Evolutionary conservation across 163 green algal species (phyloP).

Genomic region (Prototheca wickerhamii): DNA sequence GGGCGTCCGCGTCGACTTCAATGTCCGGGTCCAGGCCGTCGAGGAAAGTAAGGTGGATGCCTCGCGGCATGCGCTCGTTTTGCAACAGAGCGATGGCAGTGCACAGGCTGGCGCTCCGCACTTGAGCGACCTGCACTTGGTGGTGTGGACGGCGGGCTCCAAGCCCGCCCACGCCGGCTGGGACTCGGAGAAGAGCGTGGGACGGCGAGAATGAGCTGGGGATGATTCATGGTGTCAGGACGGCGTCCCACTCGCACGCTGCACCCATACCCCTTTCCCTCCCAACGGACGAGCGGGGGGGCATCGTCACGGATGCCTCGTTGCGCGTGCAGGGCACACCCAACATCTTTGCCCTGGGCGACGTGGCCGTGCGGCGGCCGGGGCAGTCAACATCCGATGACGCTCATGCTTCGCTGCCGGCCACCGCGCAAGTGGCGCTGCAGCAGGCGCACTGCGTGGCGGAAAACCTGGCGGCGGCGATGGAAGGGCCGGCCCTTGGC

Average conservation of each 20-base stretch:
- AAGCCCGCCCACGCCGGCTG: constrained; percentile 34
- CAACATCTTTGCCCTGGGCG: constrained; percentile 86
- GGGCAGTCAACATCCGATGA: neutral
- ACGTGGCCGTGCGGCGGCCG: constrained; percentile 47
- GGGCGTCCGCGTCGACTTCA: constrained; percentile 40
- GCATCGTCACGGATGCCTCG: constrained; percentile 52
- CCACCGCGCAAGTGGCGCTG: constrained; percentile 81
- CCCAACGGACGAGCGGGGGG: constrained; percentile 33
- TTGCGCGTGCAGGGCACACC: constrained; percentile 59
- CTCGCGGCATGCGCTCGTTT: too few species aligned
- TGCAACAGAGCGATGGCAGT: neutral
- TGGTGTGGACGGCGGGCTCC: constrained; percentile 85
- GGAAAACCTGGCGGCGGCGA: constrained; percentile 91
- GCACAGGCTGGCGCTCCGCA: neutral
- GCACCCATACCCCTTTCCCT: constrained; percentile 48
- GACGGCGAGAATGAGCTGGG: too few species aligned
- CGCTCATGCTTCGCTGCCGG: constrained; percentile 21
- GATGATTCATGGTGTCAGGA: too few species aligned
- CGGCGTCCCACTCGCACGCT: too few species aligned
- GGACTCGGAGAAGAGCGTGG: too few species aligned
- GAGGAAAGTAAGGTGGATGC: neutral
- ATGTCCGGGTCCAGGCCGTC: constrained; percentile 19
- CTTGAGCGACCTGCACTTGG: constrained; percentile 55
- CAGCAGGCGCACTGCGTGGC: constrained; percentile 94
- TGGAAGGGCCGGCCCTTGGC: constrained; percentile 40